These are phyloP conservation scores for Aspergillus puulaauensis DNA, from an alignment of 2,329 filamentous ascomycete species.

Conservation along the genomic window DNA sequence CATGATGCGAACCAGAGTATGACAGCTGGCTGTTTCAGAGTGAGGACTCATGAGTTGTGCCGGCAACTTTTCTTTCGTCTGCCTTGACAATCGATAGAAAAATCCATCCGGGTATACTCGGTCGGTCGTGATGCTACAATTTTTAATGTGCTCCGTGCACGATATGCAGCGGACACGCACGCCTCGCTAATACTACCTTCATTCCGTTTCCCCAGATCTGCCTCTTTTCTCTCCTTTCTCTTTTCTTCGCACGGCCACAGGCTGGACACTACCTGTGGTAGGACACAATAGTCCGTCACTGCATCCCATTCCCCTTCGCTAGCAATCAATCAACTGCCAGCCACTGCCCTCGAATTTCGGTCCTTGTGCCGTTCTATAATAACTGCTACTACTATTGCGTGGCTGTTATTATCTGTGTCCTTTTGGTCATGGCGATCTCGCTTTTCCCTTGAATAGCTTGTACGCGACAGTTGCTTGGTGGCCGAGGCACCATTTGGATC, in stretches of 20 bases:
- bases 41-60: background rate
- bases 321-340: background rate
- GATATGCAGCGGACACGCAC: slow-evolving; percentile 19
- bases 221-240: slow-evolving; percentile 16
- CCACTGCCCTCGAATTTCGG: background rate
- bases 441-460: slow-evolving; percentile 10
- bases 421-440: background rate
- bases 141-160: background rate
- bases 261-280: slow-evolving; percentile 16
- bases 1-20: background rate
- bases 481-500: slow-evolving; percentile 3
- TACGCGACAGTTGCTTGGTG: slow-evolving; percentile 16
- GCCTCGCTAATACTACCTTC: slow-evolving; percentile 24
- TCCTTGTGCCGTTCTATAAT: background rate
- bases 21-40: background rate
- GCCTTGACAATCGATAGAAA: background rate
- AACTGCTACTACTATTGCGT: slow-evolving; percentile 13
- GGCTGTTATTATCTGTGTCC: background rate
- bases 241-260: slow-evolving; percentile 8
- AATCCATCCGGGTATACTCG: background rate
- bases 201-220: slow-evolving; percentile 31
- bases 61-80: background rate
- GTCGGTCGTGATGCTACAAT: background rate
- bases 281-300: slow-evolving; percentile 9
- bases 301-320: background rate